Base-by-base conservation (phyloP, 2,329 filamentous ascomycete genomes). In the Cladophialophora chaetospira region DNA sequence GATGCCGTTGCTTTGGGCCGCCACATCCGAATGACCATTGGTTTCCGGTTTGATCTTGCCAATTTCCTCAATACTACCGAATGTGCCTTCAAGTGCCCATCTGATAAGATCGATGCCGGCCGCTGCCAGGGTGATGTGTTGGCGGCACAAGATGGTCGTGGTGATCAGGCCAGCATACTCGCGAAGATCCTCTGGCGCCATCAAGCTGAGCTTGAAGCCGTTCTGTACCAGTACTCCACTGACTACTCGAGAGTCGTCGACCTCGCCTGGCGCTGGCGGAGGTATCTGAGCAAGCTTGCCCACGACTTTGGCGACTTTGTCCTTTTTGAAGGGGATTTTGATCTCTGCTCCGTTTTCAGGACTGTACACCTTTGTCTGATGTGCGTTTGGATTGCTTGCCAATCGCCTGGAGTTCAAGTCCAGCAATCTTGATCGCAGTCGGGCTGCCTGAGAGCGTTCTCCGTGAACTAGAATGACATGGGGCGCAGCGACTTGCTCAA, bases 161-260 rank as follows among this genome's bases (percentile, higher is more conserved):
- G 94, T 97, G 2, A 91, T 97, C 26, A 99, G 78, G n/a, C 94
- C 94, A 0, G 94, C 94, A 70, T 96, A 99, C 73, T 99, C 94
- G 59, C 91, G 87, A 29, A 99, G 79, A 70, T 99, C 94, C 66
- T 97, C 94, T 0, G 94, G 92, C 0, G 92, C 92, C 93, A 99
- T 97, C 29, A 99, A 80, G 0, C 89, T 95, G 69, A 99, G 84
- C 72, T 97, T 96, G 73, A 99, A 97, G 71, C 97, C 94, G 71
- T 96, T 97, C 66, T 97, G 93, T 5, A 99, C 92, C 13, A 99
- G 80, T 0, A 99, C 94, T 25, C 94, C 94, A 0, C 88, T 89
- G 66, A 99, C 84, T 40, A 97, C 79, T 53, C 82, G 78, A 1
- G 74, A 70, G 11, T 77, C 76, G 21, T 77, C 74, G 4, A 76